Evolutionary conservation across 2,329 filamentous ascomycete genomes (phyloP).

Genomic region (Thielaviopsis ethacetica): DNA sequence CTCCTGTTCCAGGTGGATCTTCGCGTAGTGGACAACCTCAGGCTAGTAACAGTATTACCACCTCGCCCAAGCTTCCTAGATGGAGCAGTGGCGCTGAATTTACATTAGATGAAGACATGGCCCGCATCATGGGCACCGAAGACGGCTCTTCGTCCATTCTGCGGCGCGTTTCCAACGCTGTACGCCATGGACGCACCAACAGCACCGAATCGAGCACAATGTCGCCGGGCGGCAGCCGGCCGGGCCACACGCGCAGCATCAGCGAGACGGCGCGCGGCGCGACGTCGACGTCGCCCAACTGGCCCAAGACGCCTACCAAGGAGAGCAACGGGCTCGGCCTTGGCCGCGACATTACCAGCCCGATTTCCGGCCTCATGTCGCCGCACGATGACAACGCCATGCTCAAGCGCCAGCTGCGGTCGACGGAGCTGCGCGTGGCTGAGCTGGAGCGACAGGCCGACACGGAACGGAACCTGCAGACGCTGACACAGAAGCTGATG

Average conservation of each 20-base stretch:
- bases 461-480: slow-evolving; percentile 48
- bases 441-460: slow-evolving; percentile 71
- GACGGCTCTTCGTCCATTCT: slow-evolving; percentile 66
- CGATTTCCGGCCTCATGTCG: slow-evolving; percentile 44
- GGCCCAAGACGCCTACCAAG: slow-evolving; percentile 50
- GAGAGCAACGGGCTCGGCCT: slow-evolving; percentile 29
- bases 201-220: slow-evolving; percentile 42
- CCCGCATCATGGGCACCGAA: slow-evolving; percentile 66
- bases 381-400: slow-evolving; percentile 44
- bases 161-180: slow-evolving; percentile 79
- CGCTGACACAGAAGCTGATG: slow-evolving; percentile 69
- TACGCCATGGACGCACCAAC: slow-evolving; percentile 79
- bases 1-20: slow-evolving; percentile 11
- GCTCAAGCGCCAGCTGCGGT: slow-evolving; percentile 60
- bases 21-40: slow-evolving; percentile 9
- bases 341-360: slow-evolving; percentile 51
- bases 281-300: slow-evolving; percentile 46
- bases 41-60: slow-evolving; percentile 13
- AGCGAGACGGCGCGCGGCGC: slow-evolving; percentile 44
- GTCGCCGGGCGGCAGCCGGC: slow-evolving; percentile 19
- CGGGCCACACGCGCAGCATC: slow-evolving; percentile 41
- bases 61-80: slow-evolving; percentile 51
- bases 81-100: slow-evolving; percentile 75
- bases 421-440: slow-evolving; percentile 67
- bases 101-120: slow-evolving; percentile 91